A percentile compares a stretch with the other conserved stretches of the same genome.
phyloP scores from a whole-genome alignment of 805 yeast genomes.

The Komagataella pseudopastoris region DNA sequence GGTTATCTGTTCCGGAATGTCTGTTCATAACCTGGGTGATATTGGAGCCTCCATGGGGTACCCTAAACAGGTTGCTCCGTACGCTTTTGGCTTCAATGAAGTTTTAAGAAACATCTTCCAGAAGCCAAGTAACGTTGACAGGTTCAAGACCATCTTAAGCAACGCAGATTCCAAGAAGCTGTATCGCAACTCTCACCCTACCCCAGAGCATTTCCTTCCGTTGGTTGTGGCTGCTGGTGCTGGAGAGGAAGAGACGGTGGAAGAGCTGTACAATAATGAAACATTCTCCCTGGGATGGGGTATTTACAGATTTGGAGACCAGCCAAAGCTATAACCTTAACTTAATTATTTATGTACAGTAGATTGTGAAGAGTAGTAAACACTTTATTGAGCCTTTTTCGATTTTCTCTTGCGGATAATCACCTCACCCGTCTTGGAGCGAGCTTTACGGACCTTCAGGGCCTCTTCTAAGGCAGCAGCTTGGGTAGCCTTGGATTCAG shows the following conservation, averaged over 20 bases:
- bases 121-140: slow-evolving; percentile 17
- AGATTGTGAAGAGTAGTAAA: background rate
- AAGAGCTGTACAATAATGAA: slow-evolving; percentile 31
- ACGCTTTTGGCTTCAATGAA: slow-evolving; percentile 37
- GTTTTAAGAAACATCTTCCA: slow-evolving; percentile 27
- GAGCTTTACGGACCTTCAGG: background rate
- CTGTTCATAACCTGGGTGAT: slow-evolving; percentile 64
- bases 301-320: slow-evolving; percentile 30
- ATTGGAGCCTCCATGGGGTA: slow-evolving; percentile 18
- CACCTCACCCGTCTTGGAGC: background rate
- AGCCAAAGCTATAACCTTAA: background rate
- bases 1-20: slow-evolving; percentile 61
- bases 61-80: slow-evolving; percentile 21
- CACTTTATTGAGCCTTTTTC: background rate
- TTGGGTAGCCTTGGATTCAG: slow-evolving; percentile 11
- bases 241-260: slow-evolving; percentile 25
- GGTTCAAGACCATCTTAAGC: slow-evolving; percentile 12
- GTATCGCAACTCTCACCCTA: slow-evolving; percentile 48
- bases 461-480: slow-evolving; percentile 15
- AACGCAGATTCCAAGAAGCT: slow-evolving; percentile 16
- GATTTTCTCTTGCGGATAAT: background rate
- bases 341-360: background rate
- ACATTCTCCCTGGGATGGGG: slow-evolving; percentile 54
- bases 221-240: slow-evolving; percentile 48
- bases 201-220: slow-evolving; percentile 65